phyloP scores from a whole-genome alignment of 257 asterid genomes.

The Solanum medicagineum region DNA sequence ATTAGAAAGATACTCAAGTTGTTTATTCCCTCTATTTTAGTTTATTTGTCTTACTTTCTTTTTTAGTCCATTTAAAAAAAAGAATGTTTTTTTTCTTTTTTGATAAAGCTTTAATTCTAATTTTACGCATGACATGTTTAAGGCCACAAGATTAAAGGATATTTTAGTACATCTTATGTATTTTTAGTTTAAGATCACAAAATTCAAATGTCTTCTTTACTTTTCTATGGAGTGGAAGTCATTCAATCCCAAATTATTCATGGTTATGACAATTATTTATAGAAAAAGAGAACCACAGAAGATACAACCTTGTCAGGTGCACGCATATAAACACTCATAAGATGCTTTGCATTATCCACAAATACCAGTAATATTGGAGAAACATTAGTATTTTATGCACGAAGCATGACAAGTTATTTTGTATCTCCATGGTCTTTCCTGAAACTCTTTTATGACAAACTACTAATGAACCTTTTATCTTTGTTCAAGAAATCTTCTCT shows the following conservation, averaged over 20 bases:
- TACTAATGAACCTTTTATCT: not conserved
- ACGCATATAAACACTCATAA: not conserved
- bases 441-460: not conserved
- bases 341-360: too few relatives aligned
- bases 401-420: not conserved
- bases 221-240: not conserved
- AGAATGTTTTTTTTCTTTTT: not conserved
- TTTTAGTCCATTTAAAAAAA: not conserved
- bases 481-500: not conserved
- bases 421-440: not conserved
- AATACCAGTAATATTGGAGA: not conserved
- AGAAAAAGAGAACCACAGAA: not conserved
- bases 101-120: not conserved
- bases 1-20: not conserved
- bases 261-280: not conserved
- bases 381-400: not conserved
- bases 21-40: not conserved
- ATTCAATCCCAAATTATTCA: not conserved
- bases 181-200: not conserved
- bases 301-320: not conserved
- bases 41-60: not conserved
- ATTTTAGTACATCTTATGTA: too few relatives aligned
- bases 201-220: not conserved
- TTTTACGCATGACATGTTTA: not conserved
- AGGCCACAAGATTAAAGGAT: rapidly evolving